Evolutionary conservation across 768 basidiomycete genomes (phyloP).

Genomic region (Collybia nuda): DNA sequence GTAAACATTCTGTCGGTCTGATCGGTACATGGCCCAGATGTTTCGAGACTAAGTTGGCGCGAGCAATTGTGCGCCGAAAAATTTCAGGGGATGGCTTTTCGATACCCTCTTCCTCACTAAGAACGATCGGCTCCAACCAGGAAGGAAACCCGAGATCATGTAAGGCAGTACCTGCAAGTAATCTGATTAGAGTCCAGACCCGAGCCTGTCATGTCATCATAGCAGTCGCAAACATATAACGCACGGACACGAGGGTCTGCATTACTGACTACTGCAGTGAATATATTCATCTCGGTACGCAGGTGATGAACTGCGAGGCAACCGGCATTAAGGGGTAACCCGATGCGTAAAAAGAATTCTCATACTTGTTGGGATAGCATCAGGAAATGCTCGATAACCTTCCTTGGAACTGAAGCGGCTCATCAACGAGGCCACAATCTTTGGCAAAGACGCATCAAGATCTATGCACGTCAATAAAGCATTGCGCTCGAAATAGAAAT

Average conservation of each 20-base stretch:
- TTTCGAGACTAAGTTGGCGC: constrained; percentile 21
- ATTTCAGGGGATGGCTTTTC: constrained; percentile 70
- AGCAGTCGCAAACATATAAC: constrained; percentile 16
- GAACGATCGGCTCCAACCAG: constrained; percentile 52
- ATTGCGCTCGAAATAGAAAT: background rate
- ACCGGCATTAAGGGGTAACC: background rate
- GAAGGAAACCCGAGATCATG: constrained; percentile 55
- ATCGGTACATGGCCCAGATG: constrained; percentile 20
- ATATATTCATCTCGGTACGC: constrained; percentile 38
- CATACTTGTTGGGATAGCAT: constrained; percentile 44
- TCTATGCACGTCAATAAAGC: constrained; percentile 29
- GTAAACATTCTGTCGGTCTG: constrained; percentile 46
- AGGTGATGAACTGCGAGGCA: constrained; percentile 42
- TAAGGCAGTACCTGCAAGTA: constrained; percentile 44
- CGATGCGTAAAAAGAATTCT: constrained; percentile 17
- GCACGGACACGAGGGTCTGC: constrained; percentile 71
- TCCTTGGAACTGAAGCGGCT: constrained; percentile 66
- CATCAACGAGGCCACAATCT: constrained; percentile 64
- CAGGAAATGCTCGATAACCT: constrained; percentile 65
- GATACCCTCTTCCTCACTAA: constrained; percentile 68
- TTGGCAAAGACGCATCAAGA: constrained; percentile 49
- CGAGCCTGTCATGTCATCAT: background rate
- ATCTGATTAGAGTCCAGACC: background rate
- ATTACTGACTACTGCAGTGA: constrained; percentile 68
- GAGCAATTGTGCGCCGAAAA: constrained; percentile 46